Evolutionary conservation across 257 asterid species (phyloP).

Genomic region (Penstemon newberryi): DNA sequence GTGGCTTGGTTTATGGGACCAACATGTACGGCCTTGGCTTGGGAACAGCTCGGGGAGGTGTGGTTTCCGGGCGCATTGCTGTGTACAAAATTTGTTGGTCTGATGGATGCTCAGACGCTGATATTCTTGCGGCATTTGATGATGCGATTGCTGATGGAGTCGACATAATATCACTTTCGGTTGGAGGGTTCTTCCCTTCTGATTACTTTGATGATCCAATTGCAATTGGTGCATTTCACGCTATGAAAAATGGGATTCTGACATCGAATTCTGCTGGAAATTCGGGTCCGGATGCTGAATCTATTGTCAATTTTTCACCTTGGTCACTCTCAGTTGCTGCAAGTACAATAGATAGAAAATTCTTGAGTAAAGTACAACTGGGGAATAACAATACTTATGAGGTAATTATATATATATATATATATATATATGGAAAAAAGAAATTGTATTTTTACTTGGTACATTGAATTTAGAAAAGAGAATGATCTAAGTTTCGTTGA

Average conservation of each 20-base stretch:
- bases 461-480: too few relatives aligned
- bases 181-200: constrained; percentile 32
- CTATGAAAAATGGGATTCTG: constrained; percentile 50
- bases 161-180: constrained; percentile 42
- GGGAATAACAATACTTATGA: constrained; percentile 33
- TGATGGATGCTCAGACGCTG: constrained; percentile 45
- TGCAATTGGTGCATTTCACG: constrained; percentile 53
- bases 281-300: constrained; percentile 30
- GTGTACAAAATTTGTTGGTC: constrained; percentile 66
- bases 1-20: constrained; percentile 41
- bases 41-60: constrained; percentile 66
- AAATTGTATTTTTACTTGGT: too few relatives aligned
- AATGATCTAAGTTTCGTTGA: background rate
- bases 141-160: constrained; percentile 55
- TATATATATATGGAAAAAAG: too few relatives aligned
- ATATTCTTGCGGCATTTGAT: constrained; percentile 50
- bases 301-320: constrained; percentile 36
- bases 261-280: constrained; percentile 52
- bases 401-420: constrained; percentile 15
- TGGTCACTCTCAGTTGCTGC: constrained; percentile 57
- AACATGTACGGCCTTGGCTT: constrained; percentile 39
- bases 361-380: constrained; percentile 28
- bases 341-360: constrained; percentile 42
- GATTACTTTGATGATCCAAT: constrained; percentile 46
- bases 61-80: constrained; percentile 56